Conservation (phyloP, 306 rosid genomes). For the Cicer bijugum region DNA sequence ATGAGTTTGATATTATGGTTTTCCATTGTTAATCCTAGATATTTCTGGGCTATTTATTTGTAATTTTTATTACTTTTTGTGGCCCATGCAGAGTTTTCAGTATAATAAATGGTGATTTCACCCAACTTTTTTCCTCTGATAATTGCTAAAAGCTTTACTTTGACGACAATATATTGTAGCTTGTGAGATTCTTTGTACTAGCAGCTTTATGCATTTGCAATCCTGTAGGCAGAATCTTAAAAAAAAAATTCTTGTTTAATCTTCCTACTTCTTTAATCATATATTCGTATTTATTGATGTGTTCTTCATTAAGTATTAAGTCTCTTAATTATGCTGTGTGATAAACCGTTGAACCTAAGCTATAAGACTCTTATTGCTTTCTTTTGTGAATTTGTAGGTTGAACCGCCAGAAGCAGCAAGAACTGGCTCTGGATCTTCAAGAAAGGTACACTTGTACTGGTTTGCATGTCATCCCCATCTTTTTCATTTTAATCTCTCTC, state of each 20-base stretch:
- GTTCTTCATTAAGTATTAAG: slow-evolving; percentile 29
- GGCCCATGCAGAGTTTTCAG: slow-evolving; percentile 5
- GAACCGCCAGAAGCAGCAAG: slow-evolving; percentile 80
- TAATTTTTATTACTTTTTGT: slow-evolving; percentile 24
- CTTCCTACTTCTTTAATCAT: slow-evolving; percentile 8
- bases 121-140: slow-evolving; percentile 14
- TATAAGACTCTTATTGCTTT: not conserved
- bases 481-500: slow-evolving; percentile 27
- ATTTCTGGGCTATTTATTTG: slow-evolving; percentile 23
- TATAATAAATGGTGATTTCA: slow-evolving; percentile 9
- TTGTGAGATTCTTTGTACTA: slow-evolving; percentile 22
- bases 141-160: slow-evolving; percentile 32
- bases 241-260: not conserved
- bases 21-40: slow-evolving; percentile 34
- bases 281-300: slow-evolving; percentile 2
- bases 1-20: slow-evolving; percentile 28
- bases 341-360: slow-evolving; percentile 40
- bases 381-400: slow-evolving; percentile 57
- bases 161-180: not conserved
- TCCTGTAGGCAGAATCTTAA: slow-evolving; percentile 17
- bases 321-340: slow-evolving; percentile 32
- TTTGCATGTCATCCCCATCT: slow-evolving; percentile 40
- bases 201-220: slow-evolving; percentile 26
- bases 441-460: slow-evolving; percentile 70
- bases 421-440: slow-evolving; percentile 81